Evolutionary conservation across 2,329 filamentous ascomycete genomes (phyloP).

Genomic region (Orbilia oligospora): DNA sequence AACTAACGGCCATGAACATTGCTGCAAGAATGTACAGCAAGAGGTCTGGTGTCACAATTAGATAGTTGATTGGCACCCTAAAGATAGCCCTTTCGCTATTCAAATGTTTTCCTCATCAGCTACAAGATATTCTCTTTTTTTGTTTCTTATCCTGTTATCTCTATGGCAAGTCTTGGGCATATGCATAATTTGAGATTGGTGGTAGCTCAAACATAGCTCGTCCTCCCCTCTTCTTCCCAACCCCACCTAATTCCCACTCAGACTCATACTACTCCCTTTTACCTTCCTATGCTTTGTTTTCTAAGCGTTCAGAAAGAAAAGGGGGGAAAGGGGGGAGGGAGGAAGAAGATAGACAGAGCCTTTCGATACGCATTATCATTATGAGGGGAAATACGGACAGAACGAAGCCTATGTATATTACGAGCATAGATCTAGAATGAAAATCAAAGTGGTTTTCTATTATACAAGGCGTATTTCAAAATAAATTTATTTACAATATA

Average conservation of each 20-base stretch:
- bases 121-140: background rate
- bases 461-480: background rate
- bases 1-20: slow-evolving; percentile 98
- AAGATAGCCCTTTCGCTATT: background rate
- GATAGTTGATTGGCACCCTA: slow-evolving; percentile 68
- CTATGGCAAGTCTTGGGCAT: background rate
- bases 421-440: slow-evolving; percentile 53
- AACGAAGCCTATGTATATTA: slow-evolving; percentile 51
- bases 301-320: background rate
- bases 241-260: background rate
- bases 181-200: background rate
- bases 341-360: background rate
- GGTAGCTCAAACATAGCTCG: background rate
- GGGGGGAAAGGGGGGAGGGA: background rate
- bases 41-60: slow-evolving; percentile 80
- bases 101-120: too few relatives aligned
- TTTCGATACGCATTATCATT: background rate
- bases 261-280: background rate
- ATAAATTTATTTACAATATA: background rate
- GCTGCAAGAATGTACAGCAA: slow-evolving; percentile 97
- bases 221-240: background rate
- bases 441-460: slow-evolving; percentile 19
- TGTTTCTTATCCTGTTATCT: background rate
- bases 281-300: background rate
- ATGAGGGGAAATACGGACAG: background rate